These are phyloP conservation scores for Sordaria brevicollis DNA, from an alignment of 495 filamentous ascomycete species.

Conservation along the genomic window DNA sequence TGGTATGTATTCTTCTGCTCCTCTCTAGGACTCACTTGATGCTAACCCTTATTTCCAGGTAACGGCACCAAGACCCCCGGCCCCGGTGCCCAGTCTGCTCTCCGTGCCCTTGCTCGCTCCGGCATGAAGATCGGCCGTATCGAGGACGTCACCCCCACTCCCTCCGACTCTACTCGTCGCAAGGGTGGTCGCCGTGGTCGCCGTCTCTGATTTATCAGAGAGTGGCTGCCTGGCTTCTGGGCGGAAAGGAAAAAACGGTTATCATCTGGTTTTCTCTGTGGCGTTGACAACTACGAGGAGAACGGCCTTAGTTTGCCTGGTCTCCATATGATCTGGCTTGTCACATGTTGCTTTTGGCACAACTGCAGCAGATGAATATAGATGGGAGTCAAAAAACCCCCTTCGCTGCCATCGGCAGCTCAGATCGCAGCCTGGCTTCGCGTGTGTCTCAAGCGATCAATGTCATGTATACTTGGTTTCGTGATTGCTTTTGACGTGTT, in stretches of 20 bases:
- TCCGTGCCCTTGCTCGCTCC: slow-evolving; percentile 93
- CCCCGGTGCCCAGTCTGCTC: slow-evolving; percentile 95
- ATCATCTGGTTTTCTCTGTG: slow-evolving; percentile 40
- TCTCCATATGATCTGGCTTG: slow-evolving; percentile 46
- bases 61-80: slow-evolving; percentile 99
- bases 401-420: neutral
- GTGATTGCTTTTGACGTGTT: neutral
- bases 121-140: slow-evolving; percentile 99
- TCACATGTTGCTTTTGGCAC: slow-evolving; percentile 45
- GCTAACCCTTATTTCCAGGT: slow-evolving; percentile 33
- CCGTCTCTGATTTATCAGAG: slow-evolving; percentile 63
- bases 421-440: neutral
- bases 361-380: slow-evolving; percentile 32
- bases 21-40: neutral
- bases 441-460: neutral
- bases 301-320: slow-evolving; percentile 56
- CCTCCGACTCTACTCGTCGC: slow-evolving; percentile 95
- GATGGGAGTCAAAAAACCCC: slow-evolving; percentile 19
- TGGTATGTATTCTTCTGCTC: slow-evolving; percentile 43
- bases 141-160: slow-evolving; percentile 98
- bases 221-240: slow-evolving; percentile 24
- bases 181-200: slow-evolving; percentile 99
- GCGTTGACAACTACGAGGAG: slow-evolving; percentile 56
- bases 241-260: slow-evolving; percentile 24
- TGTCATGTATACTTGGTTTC: neutral